Evolutionary conservation across 192 early-diverging fungal species (phyloP).

Genomic region (Dissophora globulifera): DNA sequence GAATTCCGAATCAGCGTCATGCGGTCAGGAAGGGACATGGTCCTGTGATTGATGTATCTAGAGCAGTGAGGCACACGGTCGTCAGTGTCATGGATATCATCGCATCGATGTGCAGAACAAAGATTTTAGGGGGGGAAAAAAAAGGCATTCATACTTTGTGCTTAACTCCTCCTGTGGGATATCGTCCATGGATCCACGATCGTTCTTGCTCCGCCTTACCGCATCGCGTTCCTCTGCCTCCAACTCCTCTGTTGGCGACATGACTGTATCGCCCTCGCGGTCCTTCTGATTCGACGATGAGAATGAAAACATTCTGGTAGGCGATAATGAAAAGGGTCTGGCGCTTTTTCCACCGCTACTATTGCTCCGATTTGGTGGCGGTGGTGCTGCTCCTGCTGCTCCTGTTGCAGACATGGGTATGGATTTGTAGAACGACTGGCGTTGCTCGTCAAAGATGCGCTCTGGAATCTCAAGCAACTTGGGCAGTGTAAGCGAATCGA

Average conservation of each 20-base stretch:
- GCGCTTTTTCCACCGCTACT: background rate
- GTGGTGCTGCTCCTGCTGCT: background rate
- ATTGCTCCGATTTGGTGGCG: background rate
- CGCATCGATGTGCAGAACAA: background rate
- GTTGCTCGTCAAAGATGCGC: slow-evolving; percentile 59
- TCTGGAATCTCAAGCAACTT: slow-evolving; percentile 48
- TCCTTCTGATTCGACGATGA: slow-evolving; percentile 30
- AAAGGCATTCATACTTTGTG: slow-evolving; percentile 34
- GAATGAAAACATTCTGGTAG: slow-evolving; percentile 20
- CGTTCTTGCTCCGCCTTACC: slow-evolving; percentile 18
- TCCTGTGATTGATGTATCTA: slow-evolving; percentile 6
- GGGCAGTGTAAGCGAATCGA: slow-evolving; percentile 44
- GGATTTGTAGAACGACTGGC: slow-evolving; percentile 51
- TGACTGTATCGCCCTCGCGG: slow-evolving; percentile 36
- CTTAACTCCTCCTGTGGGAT: slow-evolving; percentile 35
- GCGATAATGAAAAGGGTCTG: slow-evolving; percentile 16
- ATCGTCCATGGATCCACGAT: slow-evolving; percentile 30
- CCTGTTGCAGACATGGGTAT: slow-evolving; percentile 27
- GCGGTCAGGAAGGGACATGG: slow-evolving; percentile 42
- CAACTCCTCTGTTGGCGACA: slow-evolving; percentile 12
- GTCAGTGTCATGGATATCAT: background rate
- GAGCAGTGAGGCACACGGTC: background rate
- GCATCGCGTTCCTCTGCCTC: background rate
- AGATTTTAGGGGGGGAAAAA: too few species aligned
- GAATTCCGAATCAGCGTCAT: slow-evolving; percentile 59